Evolutionary conservation across 2,329 filamentous ascomycete genomes (phyloP).

Genomic region (Ascochyta lentis): DNA sequence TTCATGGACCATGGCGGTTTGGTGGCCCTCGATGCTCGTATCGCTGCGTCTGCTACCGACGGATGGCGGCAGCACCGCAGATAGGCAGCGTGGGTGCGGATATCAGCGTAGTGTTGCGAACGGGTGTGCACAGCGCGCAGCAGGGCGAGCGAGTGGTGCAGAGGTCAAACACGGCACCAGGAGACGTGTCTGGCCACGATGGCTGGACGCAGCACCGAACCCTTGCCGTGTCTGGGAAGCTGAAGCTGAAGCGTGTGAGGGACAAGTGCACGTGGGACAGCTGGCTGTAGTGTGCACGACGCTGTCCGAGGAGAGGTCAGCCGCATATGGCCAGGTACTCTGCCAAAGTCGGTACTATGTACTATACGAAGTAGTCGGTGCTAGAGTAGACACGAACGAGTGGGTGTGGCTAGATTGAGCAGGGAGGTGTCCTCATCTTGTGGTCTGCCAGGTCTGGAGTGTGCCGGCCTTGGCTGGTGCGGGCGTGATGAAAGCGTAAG

Average conservation of each 20-base stretch:
- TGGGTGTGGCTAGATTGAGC: slow-evolving; percentile 11
- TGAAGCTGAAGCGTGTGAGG: slow-evolving; percentile 4
- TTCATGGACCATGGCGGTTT: slow-evolving; percentile 14
- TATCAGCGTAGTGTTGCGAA: slow-evolving; percentile 23
- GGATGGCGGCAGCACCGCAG: slow-evolving; percentile 37
- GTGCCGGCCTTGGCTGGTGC: slow-evolving; percentile 36
- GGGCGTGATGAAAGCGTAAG: slow-evolving; percentile 30
- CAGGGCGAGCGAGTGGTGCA: slow-evolving; percentile 2
- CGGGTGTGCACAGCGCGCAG: slow-evolving; percentile 7
- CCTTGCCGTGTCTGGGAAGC: slow-evolving; percentile 19
- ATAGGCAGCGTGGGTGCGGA: slow-evolving; percentile 22
- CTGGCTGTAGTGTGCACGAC: slow-evolving; percentile 19
- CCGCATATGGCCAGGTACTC: slow-evolving; percentile 22
- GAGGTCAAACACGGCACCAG: slow-evolving; percentile 42
- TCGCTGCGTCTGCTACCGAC: slow-evolving; percentile 33
- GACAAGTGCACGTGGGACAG: neutral
- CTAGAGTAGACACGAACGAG: neutral
- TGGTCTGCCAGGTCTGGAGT: slow-evolving; percentile 5
- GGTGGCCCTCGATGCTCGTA: slow-evolving; percentile 31
- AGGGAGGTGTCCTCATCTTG: slow-evolving; percentile 25
- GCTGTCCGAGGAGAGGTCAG: slow-evolving; percentile 27
- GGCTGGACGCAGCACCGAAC: slow-evolving; percentile 26
- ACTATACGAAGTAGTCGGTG: too few relatives aligned
- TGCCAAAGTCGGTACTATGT: too few relatives aligned
- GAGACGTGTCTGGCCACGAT: slow-evolving; percentile 27